Base-by-base conservation (phyloP, 768 basidiomycete species). In the Chalciporus pseudorubinellus region DNA sequence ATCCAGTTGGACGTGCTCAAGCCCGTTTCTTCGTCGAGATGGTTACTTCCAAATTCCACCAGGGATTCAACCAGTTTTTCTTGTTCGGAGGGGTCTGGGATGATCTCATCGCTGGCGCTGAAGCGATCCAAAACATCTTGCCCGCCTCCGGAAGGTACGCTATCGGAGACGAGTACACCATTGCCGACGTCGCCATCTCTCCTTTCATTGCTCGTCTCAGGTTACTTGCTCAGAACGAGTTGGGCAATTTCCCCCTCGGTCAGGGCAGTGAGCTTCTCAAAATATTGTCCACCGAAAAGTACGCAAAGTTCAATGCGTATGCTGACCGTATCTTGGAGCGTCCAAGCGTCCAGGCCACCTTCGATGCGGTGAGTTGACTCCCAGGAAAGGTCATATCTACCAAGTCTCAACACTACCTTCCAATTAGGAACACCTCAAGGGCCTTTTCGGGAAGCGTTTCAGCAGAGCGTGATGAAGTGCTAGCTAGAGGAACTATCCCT, bases 11-110 rank as follows among this genome's bases (percentile, higher is more conserved):
- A 7, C 79, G 83, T 33, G 85, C 87, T 33, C 72, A 77, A 50
- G 78, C 74, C 8, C 81, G 85, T 20, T 80, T 86, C 67, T 84
- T 86, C 70, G 76, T 82, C 63, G 81, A 86, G 51, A 69, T 74
- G 7, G 72, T 81, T 31, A 71, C 72, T 2, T 76, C 70, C 56
- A 78, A 77, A 53, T 67, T 83, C 56, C 44, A 63, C 22, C 70
- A 78, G 0, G 64, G 70, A 0, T 78, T 66, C 57, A 53, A 59
- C 40, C 73, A 61, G 26, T 72, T 75, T 41, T 22, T 77, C 18
- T 22, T 64, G 10, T 64, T 69, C 2, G 78, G 75, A 6, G 74
- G 75, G 47, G 64, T 74, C 13, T 67, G 70, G 7, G 75, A 74
- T 11, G 68, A 68, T 2, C 49, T 84, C 40, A 60, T 78, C 20